Conservation (phyloP, 164 flowering plant genomes). For the Vitis cinerea region DNA sequence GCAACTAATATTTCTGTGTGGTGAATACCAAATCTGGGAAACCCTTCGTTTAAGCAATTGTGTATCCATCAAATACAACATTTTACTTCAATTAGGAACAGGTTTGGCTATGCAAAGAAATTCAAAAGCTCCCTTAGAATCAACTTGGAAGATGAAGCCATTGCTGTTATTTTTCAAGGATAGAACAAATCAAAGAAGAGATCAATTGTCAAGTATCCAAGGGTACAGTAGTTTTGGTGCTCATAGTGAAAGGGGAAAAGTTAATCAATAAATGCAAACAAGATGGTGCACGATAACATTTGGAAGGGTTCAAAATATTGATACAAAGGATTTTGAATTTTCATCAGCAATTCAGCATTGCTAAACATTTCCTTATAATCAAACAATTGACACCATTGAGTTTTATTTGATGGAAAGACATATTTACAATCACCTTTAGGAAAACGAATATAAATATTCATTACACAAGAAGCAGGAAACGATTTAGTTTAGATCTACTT, state of each 20-base stretch:
- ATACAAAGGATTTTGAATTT: neutral
- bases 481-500: slow-evolving; percentile 44
- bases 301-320: neutral
- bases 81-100: no score
- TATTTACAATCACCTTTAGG: slow-evolving; percentile 6
- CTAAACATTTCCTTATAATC: neutral
- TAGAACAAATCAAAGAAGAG: neutral
- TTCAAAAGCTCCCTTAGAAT: no score
- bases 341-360: neutral
- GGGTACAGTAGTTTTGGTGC: neutral
- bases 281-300: no score
- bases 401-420: neutral
- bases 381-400: neutral
- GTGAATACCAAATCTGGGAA: no score
- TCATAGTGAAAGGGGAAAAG: neutral
- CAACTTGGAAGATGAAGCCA: no score
- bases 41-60: no score
- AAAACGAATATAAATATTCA: neutral
- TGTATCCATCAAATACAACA: no score
- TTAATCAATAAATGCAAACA: no score
- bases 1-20: no score
- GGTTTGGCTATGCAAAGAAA: no score
- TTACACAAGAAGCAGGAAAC: neutral
- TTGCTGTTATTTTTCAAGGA: neutral
- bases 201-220: no score